A percentile compares a stretch with the other conserved stretches of the same genome.
These are phyloP conservation scores for Ceratobasidium sp. DNA, from an alignment of 1,284 basidiomycete species.

Conservation along the genomic window DNA sequence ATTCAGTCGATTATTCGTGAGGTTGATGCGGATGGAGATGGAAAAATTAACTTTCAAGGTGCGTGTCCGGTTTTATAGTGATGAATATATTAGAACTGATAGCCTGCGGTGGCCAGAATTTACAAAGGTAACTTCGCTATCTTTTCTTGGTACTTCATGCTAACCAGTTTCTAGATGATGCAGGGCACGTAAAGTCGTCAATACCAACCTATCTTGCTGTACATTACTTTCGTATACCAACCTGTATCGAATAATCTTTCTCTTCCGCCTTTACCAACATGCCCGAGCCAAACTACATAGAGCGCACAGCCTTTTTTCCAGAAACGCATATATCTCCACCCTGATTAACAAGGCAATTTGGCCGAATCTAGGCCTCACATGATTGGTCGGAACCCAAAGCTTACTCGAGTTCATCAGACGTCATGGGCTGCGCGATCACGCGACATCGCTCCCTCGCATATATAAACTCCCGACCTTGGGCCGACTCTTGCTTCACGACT, in stretches of 20 bases:
- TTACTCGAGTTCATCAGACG: slow-evolving; percentile 4
- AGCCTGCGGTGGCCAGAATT: neutral
- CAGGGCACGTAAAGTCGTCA: neutral
- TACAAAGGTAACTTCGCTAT: neutral
- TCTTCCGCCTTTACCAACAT: too few relatives aligned
- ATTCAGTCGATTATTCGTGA: slow-evolving; percentile 74
- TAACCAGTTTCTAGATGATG: slow-evolving; percentile 15
- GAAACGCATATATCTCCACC: too few relatives aligned
- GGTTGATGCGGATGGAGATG: slow-evolving; percentile 71
- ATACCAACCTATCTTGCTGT: too few relatives aligned
- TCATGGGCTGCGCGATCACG: slow-evolving; percentile 9
- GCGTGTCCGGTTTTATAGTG: neutral
- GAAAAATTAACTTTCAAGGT: slow-evolving; percentile 56
- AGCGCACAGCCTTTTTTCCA: too few relatives aligned
- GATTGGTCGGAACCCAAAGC: neutral
- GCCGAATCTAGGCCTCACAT: neutral
- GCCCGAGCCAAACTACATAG: too few relatives aligned
- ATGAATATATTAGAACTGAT: neutral
- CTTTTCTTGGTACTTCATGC: neutral
- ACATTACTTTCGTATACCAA: too few relatives aligned
- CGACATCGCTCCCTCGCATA: slow-evolving; percentile 10
- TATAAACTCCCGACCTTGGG: slow-evolving; percentile 12
- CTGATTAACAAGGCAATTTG: too few relatives aligned
- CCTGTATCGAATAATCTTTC: too few relatives aligned
- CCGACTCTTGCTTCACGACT: slow-evolving; percentile 1